Conservation (phyloP, 257 asterid species). For the Scutellaria baicalensis region DNA sequence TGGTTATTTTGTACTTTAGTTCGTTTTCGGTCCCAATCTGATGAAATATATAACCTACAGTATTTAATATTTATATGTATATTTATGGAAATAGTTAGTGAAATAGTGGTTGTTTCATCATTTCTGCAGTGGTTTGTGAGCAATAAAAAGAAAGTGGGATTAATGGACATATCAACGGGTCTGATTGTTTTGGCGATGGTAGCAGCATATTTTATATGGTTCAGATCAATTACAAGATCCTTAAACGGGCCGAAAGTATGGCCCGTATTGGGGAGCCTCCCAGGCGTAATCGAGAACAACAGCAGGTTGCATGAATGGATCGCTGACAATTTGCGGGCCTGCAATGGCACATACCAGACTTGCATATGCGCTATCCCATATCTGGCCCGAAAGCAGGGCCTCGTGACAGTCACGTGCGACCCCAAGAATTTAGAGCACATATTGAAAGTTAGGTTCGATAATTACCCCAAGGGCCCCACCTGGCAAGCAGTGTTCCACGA, state of each 20-base stretch:
- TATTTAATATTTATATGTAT: not conserved
- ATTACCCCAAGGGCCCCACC: constrained; percentile 59
- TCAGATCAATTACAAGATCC: constrained; percentile 14
- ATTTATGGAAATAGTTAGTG: not conserved
- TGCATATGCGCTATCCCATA: constrained; percentile 36
- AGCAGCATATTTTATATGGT: constrained; percentile 33
- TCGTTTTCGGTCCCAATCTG: too few species aligned
- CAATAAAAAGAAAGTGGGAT: not conserved
- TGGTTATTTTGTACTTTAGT: not conserved
- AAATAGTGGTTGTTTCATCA: not conserved
- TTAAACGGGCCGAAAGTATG: constrained; percentile 31
- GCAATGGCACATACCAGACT: constrained; percentile 46
- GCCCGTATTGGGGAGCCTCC: constrained; percentile 51
- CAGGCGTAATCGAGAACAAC: constrained; percentile 37
- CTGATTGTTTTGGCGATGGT: constrained; percentile 18
- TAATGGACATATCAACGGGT: constrained; percentile 36
- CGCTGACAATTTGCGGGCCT: constrained; percentile 42
- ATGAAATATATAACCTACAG: too few species aligned
- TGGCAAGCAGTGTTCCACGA: constrained; percentile 57
- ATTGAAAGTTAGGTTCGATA: constrained; percentile 39
- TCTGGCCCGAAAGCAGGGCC: constrained; percentile 41
- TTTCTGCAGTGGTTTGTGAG: not conserved
- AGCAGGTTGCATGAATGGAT: constrained; percentile 47
- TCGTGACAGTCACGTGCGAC: constrained; percentile 56
- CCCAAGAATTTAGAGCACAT: constrained; percentile 53